Conservation (phyloP, 2,329 filamentous ascomycete genomes). For the Aspergillus sclerotialis region DNA sequence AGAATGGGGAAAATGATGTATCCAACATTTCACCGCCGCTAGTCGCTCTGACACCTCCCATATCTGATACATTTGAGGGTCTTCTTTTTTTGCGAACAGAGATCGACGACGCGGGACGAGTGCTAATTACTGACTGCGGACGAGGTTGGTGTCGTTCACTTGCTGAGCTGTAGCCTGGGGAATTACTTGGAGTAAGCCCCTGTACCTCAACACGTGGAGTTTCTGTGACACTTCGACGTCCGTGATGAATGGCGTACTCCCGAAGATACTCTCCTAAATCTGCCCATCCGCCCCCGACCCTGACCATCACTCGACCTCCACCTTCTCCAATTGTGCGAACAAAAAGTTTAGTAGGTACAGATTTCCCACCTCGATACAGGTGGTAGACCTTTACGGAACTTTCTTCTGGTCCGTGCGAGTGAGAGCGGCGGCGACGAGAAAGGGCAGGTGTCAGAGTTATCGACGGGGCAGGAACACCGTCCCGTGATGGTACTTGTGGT, state of each 20-base stretch:
- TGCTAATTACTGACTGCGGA: constrained; percentile 29
- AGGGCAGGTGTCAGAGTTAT: constrained; percentile 60
- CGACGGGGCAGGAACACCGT: constrained; percentile 57
- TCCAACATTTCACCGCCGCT: constrained; percentile 21
- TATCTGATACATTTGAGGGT: constrained; percentile 28
- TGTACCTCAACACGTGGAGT: constrained; percentile 49
- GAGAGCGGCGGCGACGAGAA: constrained; percentile 26
- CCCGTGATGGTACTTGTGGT: constrained; percentile 31
- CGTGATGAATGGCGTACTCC: constrained; percentile 88
- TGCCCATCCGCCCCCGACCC: constrained; percentile 96
- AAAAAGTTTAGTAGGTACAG: constrained; percentile 88
- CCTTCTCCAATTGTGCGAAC: constrained; percentile 86
- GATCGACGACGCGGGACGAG: constrained; percentile 32
- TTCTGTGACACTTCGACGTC: constrained; percentile 57
- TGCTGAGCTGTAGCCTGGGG: constrained; percentile 23
- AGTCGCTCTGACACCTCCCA: constrained; percentile 18
- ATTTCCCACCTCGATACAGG: constrained; percentile 72
- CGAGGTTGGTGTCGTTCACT: constrained; percentile 25
- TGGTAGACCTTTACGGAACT: constrained; percentile 89
- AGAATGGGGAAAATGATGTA: constrained; percentile 21
- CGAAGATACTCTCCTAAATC: constrained; percentile 91
- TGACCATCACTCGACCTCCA: constrained; percentile 93
- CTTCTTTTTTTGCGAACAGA: constrained; percentile 32
- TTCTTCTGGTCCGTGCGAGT: constrained; percentile 39
- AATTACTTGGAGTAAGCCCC: constrained; percentile 34